Percentiles rank a stretch among this genome's conserved stretches.
Conservation (phyloP, 108 stramenopile species). For the Fistulifera pelliculosa region DNA sequence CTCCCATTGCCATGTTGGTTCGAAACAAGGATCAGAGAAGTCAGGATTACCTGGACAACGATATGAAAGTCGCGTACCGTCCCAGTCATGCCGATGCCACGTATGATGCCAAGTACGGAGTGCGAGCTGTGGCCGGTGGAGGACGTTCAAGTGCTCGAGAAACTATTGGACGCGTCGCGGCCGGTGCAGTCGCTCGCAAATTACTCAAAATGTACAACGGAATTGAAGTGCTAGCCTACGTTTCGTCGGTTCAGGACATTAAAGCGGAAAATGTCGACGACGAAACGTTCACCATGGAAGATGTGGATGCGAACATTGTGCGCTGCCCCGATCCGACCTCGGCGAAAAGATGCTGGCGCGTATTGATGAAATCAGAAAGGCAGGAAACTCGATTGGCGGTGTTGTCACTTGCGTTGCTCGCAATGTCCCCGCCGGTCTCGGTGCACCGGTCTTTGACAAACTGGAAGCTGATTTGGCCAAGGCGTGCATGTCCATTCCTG, state of each 20-base stretch:
- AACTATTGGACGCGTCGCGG: slow-evolving; percentile 98
- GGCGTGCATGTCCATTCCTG: slow-evolving; percentile 98
- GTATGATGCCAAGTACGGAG: slow-evolving; percentile 98
- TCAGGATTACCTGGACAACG: slow-evolving; percentile 92
- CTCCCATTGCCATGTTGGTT: slow-evolving; percentile 96
- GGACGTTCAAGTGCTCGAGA: slow-evolving; percentile 94
- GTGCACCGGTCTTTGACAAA: slow-evolving; percentile 98
- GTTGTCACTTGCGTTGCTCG: slow-evolving; percentile 90
- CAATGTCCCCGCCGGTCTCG: slow-evolving; percentile 93
- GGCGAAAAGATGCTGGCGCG: slow-evolving; percentile 86
- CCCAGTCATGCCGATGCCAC: slow-evolving; percentile 97
- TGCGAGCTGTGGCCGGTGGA: slow-evolving; percentile 95
- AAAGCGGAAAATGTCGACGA: slow-evolving; percentile 67
- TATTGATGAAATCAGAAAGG: slow-evolving; percentile 90
- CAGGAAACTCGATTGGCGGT: slow-evolving; percentile 96
- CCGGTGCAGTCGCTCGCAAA: slow-evolving; percentile 95
- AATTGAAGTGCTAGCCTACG: slow-evolving; percentile 92
- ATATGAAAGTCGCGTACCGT: slow-evolving; percentile 93
- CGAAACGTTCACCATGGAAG: slow-evolving; percentile 87
- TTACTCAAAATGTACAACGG: slow-evolving; percentile 80
- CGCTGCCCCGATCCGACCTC: slow-evolving; percentile 83
- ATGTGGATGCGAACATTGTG: slow-evolving; percentile 94
- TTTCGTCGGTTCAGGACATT: slow-evolving; percentile 85
- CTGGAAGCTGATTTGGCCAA: slow-evolving; percentile 98
- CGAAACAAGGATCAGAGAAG: slow-evolving; percentile 89